Conservation (phyloP, 2,329 filamentous ascomycete genomes). For the Paraphoma chrysanthemicola region DNA sequence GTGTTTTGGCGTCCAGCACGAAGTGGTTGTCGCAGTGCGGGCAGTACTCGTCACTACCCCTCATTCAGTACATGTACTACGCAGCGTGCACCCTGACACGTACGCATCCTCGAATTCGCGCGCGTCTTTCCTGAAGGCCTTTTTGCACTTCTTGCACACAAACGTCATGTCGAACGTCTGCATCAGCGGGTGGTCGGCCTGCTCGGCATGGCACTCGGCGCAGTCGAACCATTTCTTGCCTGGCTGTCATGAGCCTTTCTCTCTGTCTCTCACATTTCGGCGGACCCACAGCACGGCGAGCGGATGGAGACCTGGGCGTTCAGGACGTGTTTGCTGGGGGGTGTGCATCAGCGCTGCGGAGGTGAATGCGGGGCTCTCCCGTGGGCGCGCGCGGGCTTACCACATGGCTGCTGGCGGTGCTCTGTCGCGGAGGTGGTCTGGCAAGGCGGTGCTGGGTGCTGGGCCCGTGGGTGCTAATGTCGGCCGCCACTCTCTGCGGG, state of each 20-base stretch:
- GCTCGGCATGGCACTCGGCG: slow-evolving; percentile 88
- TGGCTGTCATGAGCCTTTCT: slow-evolving; percentile 44
- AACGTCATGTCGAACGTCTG: slow-evolving; percentile 90
- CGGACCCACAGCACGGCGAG: slow-evolving; percentile 84
- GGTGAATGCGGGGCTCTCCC: slow-evolving; percentile 18
- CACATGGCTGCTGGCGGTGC: slow-evolving; percentile 27
- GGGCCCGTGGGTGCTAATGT: background rate
- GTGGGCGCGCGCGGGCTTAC: slow-evolving; percentile 25
- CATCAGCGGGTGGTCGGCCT: slow-evolving; percentile 76
- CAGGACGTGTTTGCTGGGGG: slow-evolving; percentile 87
- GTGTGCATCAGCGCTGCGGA: slow-evolving; percentile 28
- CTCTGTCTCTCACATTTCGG: slow-evolving; percentile 1
- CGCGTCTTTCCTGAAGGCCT: slow-evolving; percentile 95
- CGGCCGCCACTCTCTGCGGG: background rate
- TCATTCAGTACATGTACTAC: slow-evolving; percentile 12
- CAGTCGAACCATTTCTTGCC: slow-evolving; percentile 99
- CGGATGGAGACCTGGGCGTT: slow-evolving; percentile 98
- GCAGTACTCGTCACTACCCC: slow-evolving; percentile 87
- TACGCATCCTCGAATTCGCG: slow-evolving; percentile 83
- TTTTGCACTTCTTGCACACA: slow-evolving; percentile 98
- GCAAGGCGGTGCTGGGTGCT: background rate
- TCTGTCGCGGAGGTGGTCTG: background rate
- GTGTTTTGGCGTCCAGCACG: slow-evolving; percentile 85
- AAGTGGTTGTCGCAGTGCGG: slow-evolving; percentile 99
- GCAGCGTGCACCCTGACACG: background rate